Conservation (phyloP, 768 basidiomycete genomes). For the Leccinellum rugosiceps region DNA sequence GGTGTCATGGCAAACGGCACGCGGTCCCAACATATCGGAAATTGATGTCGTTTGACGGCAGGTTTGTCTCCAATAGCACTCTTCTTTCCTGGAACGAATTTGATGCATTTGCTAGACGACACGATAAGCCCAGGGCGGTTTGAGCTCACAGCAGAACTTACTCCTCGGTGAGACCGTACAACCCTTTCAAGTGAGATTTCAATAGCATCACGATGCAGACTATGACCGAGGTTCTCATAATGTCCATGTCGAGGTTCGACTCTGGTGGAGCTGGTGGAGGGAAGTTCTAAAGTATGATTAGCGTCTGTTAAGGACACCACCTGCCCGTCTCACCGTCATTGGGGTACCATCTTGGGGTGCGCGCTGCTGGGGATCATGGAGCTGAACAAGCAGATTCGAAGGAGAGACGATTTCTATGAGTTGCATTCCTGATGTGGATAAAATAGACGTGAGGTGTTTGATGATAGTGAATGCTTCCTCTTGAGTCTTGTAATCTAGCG, state of each 20-base stretch:
- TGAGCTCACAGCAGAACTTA: constrained; percentile 37
- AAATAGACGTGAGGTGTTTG: constrained; percentile 67
- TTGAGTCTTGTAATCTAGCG: constrained; percentile 92
- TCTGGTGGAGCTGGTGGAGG: background rate
- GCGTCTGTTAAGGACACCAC: background rate
- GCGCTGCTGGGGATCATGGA: constrained; percentile 37
- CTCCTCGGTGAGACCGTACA: constrained; percentile 92
- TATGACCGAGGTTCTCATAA: constrained; percentile 69
- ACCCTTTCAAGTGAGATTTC: constrained; percentile 76
- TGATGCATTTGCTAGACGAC: constrained; percentile 78
- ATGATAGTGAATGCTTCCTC: constrained; percentile 90
- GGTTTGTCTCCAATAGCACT: constrained; percentile 84
- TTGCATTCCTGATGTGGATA: constrained; percentile 80
- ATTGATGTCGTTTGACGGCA: constrained; percentile 58
- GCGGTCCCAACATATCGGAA: constrained; percentile 68
- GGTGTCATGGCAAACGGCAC: constrained; percentile 63
- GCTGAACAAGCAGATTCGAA: constrained; percentile 60
- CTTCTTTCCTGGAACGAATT: constrained; percentile 87
- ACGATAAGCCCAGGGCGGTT: background rate
- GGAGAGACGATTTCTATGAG: constrained; percentile 74
- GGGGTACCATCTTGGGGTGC: background rate
- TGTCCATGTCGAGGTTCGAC: constrained; percentile 14
- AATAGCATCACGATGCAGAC: constrained; percentile 85
- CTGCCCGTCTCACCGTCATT: constrained; percentile 2
- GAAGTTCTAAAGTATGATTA: constrained; percentile 1